Conservation (phyloP, 768 basidiomycete species). For the Plicaturopsis crispa region DNA sequence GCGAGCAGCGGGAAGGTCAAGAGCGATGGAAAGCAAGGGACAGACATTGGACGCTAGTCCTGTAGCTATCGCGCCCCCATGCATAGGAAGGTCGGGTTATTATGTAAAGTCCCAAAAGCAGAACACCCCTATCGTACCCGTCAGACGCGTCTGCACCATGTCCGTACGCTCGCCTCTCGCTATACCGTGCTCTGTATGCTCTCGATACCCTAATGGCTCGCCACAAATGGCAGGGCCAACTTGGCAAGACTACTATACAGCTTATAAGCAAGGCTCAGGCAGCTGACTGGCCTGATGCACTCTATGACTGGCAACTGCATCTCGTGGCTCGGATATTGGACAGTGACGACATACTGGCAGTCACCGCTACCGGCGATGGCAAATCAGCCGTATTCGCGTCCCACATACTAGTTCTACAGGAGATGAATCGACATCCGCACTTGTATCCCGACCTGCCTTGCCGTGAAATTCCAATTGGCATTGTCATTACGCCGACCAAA, state of each 20-base stretch:
- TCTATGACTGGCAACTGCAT: neutral
- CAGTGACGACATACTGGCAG: conserved; percentile 3
- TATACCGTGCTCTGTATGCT: too few relatives aligned
- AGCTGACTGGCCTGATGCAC: conserved; percentile 5
- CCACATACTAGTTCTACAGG: conserved; percentile 2
- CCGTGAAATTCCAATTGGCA: conserved; percentile 7
- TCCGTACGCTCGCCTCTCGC: too few relatives aligned
- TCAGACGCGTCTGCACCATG: too few relatives aligned
- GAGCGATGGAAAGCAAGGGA: too few relatives aligned
- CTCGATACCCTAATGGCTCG: too few relatives aligned
- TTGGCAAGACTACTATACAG: neutral
- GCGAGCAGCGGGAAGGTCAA: too few relatives aligned
- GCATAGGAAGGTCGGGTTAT: neutral
- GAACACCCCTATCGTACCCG: neutral
- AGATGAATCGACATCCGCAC: conserved; percentile 1
- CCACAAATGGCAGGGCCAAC: neutral
- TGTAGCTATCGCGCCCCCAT: neutral
- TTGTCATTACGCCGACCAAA: conserved; percentile 17
- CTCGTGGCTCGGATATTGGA: conserved; percentile 3
- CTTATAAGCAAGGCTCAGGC: neutral
- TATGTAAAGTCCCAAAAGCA: neutral
- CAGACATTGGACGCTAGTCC: too few relatives aligned
- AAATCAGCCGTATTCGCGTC: conserved; percentile 5
- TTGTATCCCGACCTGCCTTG: conserved; percentile 2
- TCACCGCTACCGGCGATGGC: conserved; percentile 4